These are phyloP conservation scores for Jaenimonas drosophilae DNA, from an alignment of 208 protist genomes.

Conservation along the genomic window DNA sequence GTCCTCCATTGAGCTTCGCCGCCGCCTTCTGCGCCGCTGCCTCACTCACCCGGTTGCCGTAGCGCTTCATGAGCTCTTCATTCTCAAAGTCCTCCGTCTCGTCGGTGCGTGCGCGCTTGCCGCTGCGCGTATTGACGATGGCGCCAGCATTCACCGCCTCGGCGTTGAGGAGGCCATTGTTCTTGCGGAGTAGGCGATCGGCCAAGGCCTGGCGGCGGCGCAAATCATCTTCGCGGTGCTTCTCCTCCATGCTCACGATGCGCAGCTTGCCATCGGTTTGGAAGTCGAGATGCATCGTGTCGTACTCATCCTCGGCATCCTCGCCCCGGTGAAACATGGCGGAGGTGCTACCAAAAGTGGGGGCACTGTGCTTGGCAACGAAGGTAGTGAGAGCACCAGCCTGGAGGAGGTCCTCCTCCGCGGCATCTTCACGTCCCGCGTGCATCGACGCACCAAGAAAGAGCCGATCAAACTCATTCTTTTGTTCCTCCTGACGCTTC, in stretches of 20 bases:
- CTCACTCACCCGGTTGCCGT: conserved; percentile 43
- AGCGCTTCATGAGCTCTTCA: conserved; percentile 66
- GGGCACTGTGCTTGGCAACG: conserved; percentile 36
- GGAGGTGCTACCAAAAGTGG: conserved; percentile 5
- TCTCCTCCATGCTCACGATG: conserved; percentile 72
- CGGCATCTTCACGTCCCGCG: conserved; percentile 39
- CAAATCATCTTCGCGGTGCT: conserved; percentile 34
- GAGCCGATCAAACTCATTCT: conserved; percentile 74
- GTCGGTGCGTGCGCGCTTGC: conserved; percentile 53
- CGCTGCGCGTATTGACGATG: conserved; percentile 10
- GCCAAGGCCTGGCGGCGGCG: conserved; percentile 45
- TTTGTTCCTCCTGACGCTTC: conserved; percentile 31
- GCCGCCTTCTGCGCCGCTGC: conserved; percentile 25
- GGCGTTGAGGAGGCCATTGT: conserved; percentile 22
- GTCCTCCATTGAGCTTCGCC: conserved; percentile 11
- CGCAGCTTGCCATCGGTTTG: conserved; percentile 61
- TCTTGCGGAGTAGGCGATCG: conserved; percentile 37
- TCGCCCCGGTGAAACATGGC: not conserved
- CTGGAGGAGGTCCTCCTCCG: conserved; percentile 59
- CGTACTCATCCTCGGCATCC: conserved; percentile 11
- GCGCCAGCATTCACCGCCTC: conserved; percentile 50
- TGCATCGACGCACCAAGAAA: conserved; percentile 62
- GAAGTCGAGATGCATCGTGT: conserved; percentile 72
- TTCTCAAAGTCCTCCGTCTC: conserved; percentile 74
- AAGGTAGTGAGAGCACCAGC: conserved; percentile 69